Base-by-base conservation (phyloP, 148 eudicot genomes). In the Dysphania ambrosioides region DNA sequence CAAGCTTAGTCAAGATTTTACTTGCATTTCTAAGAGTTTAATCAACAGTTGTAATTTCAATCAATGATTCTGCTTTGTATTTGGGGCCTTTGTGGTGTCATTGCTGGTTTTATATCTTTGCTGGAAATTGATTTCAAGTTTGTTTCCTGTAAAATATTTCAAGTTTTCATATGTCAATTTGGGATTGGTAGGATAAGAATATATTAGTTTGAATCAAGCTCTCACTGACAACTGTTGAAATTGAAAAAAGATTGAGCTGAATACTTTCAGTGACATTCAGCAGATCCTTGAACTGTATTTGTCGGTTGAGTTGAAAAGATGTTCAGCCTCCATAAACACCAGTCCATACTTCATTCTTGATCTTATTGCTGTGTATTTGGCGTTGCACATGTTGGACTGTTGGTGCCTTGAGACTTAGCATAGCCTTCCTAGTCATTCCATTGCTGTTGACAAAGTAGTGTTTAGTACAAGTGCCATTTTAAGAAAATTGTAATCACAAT, bases 1-100 rank as follows among this genome's bases (percentile, higher is more conserved):
- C 41, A n/a, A 35, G 71, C 66, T 72, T 75, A 26, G 32, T 67
- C 10, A 13, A 26, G 34, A 36, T 26, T 67, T 40, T 40, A 21
- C 18, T 75, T 75, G 41, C 70, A 74, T 62, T 9, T 75, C 15
- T 30, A n/a, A n/a, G 24, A 27, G 23, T 75, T 67, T 3, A 10
- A 27, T 57, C 29, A 38, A 56, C 27, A 68, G 13, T 66, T 75
- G 38, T 9, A 26, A 47, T 31, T 6, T 1, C 47, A 53, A n/a
- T 34, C 16, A 19, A 18, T 49, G 41, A 36, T 42, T 38, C 49
- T 67, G 27, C 29, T 65, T 35, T 27, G 11, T 19, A 53, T 24
- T 53, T 5, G 63, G 13, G n/a, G 8, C 11, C 26, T 41, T 67
- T 66, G 38, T 66, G 51, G 49, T 23, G 49, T 66, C 67, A 32